Conservation (phyloP, 345 rosid genomes). For the Camelina sativa region DNA sequence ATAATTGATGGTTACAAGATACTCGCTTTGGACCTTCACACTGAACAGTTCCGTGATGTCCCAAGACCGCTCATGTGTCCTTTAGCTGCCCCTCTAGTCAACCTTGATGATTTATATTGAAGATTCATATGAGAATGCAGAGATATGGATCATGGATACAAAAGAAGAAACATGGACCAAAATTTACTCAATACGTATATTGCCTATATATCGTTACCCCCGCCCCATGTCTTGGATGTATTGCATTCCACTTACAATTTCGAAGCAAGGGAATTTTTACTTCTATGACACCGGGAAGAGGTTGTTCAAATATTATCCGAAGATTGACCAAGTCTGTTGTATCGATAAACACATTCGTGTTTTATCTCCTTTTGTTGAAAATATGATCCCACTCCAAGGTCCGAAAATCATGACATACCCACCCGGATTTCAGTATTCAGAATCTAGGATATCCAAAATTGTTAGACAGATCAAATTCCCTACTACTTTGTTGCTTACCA, state of each 20-base stretch:
- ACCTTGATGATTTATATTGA: background rate
- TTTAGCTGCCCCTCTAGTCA: background rate
- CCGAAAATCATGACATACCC: background rate
- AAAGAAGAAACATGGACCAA: background rate
- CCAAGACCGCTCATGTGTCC: no score
- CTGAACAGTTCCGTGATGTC: background rate
- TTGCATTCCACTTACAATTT: no score
- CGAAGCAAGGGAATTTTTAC: background rate
- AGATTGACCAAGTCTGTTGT: background rate
- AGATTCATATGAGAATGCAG: background rate
- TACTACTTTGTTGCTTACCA: background rate
- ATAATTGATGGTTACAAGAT: no score
- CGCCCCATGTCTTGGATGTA: background rate
- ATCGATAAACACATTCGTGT: background rate
- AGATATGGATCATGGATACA: background rate
- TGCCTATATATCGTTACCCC: background rate
- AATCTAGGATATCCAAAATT: background rate
- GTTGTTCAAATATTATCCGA: background rate
- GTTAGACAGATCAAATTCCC: background rate
- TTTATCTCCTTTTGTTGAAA: background rate
- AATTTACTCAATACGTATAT: background rate
- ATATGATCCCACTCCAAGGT: background rate
- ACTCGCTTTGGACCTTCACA: background rate
- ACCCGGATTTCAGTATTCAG: background rate
- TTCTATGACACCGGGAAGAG: background rate